Base-by-base conservation (phyloP, 768 basidiomycete genomes). In the Tephrocybe sp. region DNA sequence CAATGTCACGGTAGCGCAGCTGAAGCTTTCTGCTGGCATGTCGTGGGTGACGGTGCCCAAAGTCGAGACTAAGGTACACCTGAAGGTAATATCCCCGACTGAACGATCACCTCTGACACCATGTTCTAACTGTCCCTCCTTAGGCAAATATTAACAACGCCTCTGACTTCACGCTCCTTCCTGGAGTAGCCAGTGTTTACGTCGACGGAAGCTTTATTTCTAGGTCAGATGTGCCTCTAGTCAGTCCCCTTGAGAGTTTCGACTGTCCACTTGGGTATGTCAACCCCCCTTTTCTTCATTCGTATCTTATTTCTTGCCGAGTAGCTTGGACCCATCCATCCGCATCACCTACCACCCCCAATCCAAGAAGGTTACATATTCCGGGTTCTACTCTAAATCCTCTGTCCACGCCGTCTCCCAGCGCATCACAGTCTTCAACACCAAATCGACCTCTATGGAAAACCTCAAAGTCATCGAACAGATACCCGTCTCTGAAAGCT, bases 61-160 rank as follows among this genome's bases (percentile, higher is more conserved):
- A 53, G 55, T 59, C 22, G 71, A 74, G 40, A 49, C 63, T 2
- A 70, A 67, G 50, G 65, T 68, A 0, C 72, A 74, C 59, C 34
- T 77, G 25, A 74, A 67, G 44, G 74, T 73, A 39, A 28, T n/a
- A n/a, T n/a, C n/a, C n/a, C 62, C 37, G 3, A 9, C 40, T n/a
- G 40, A 18, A 4, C 9, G 30, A 4, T 43, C 42, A 8, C 30
- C 18, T n/a, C 36, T 31, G 11, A 9, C 3, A 6, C 5, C n/a
- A 18, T 5, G 16, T 37, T 35, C 27, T 37, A 25, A 32, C 44
- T 37, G 28, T 55, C 11, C 18, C 38, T 15, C 34, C 21, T 18
- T 53, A 79, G 73, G 75, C 73, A 9, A 72, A 65, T 40, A 70
- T 84, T 47, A 74, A 72, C 61, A 84, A 84, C 52, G 72, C 72